Conservation (phyloP, 768 basidiomycete species). For the Daedaleopsis nitida region DNA sequence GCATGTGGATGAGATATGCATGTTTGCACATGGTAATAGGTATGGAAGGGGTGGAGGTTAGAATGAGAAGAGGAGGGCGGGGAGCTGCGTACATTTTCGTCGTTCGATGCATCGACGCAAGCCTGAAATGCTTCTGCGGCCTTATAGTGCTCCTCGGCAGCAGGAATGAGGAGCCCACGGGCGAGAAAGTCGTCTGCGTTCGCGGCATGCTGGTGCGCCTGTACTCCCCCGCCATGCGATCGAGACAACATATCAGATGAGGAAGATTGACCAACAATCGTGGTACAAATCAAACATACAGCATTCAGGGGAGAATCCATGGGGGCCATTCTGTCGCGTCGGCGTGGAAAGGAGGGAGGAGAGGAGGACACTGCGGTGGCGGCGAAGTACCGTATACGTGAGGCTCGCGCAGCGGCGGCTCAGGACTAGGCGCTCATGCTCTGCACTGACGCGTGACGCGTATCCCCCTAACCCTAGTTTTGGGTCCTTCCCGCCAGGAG, state of each 20-base stretch:
- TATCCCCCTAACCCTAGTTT: not conserved
- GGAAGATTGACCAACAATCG: not conserved
- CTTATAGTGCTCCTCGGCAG: slow-evolving; percentile 72
- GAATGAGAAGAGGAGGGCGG: slow-evolving; percentile 5
- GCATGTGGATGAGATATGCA: not conserved
- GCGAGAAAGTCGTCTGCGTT: slow-evolving; percentile 74
- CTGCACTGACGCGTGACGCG: slow-evolving; percentile 12
- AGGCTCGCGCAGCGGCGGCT: slow-evolving; percentile 3
- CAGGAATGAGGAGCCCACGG: slow-evolving; percentile 69
- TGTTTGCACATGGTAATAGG: not conserved
- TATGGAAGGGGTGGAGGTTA: not conserved
- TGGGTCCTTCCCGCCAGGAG: not conserved
- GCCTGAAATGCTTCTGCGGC: slow-evolving; percentile 76
- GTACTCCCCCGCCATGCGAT: no score
- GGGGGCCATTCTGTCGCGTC: slow-evolving; percentile 10
- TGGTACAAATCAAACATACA: slow-evolving; percentile 8
- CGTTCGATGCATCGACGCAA: slow-evolving; percentile 71
- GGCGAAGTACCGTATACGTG: slow-evolving; percentile 8
- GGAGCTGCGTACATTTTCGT: slow-evolving; percentile 61
- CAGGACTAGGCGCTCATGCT: not conserved
- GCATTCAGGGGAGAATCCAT: slow-evolving; percentile 23
- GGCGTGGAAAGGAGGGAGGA: not conserved
- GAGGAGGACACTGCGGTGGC: not conserved
- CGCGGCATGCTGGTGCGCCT: slow-evolving; percentile 84
- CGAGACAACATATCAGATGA: not conserved